Percentiles rank a stretch among this genome's conserved stretches.
Conservation (phyloP, 2,329 filamentous ascomycete genomes). For the Penicillium concentricum region DNA sequence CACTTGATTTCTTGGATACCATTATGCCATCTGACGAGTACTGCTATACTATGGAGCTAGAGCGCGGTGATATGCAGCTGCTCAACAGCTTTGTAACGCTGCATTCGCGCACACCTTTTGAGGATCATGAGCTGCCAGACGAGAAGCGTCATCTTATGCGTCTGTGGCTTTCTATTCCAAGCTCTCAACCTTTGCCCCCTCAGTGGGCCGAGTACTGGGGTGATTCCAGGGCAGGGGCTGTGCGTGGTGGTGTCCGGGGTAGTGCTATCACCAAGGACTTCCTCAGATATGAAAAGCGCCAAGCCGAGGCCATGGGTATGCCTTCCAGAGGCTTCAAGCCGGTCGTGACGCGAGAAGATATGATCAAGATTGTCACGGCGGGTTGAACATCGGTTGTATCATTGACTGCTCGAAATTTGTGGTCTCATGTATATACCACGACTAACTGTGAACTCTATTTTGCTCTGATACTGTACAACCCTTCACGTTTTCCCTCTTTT, state of each 20-base stretch:
- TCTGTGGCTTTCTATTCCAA: neutral
- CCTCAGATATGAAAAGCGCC: neutral
- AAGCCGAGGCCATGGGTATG: neutral
- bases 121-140: neutral
- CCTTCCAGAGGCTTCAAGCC: neutral
- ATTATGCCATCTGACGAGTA: neutral
- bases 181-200: neutral
- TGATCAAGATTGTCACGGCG: neutral
- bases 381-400: neutral
- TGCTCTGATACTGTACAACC: neutral
- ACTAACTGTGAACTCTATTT: neutral
- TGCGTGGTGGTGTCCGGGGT: neutral
- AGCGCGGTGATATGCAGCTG: slow-evolving; percentile 8
- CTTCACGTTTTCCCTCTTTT: no score
- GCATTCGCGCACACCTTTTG: slow-evolving; percentile 6
- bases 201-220: neutral
- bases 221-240: neutral
- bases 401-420: no score
- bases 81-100: slow-evolving; percentile 9
- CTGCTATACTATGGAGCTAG: slow-evolving; percentile 7
- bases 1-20: neutral
- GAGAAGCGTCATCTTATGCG: neutral
- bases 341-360: neutral
- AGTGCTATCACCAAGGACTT: neutral
- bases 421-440: neutral